Percentiles rank a stretch among this genome's conserved stretches.
Conservation (phyloP, 2,329 filamentous ascomycete genomes). For the Berkeleyomyces basicola region DNA sequence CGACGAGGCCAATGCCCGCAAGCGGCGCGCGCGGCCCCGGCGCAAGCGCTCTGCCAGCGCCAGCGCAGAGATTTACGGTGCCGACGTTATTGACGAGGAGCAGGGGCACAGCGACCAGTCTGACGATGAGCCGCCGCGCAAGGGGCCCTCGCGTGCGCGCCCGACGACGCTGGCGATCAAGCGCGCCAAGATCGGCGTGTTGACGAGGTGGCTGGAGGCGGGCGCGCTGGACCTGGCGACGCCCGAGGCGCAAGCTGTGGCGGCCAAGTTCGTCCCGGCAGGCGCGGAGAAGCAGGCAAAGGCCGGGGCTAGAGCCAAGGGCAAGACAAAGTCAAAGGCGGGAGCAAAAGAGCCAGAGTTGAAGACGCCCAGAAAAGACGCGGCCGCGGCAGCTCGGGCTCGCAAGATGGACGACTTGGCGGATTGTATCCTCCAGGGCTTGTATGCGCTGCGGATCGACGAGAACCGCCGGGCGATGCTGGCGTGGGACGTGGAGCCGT, state of each 20-base stretch:
- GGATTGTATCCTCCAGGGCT: slow-evolving; percentile 6
- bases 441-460: slow-evolving; percentile 6
- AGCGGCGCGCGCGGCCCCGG: background rate
- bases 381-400: background rate
- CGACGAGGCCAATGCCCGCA: background rate
- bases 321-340: background rate
- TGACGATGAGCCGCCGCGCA: background rate
- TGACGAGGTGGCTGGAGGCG: slow-evolving; percentile 5
- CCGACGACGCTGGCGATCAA: slow-evolving; percentile 2
- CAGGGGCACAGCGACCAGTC: background rate
- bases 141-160: background rate
- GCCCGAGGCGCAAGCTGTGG: background rate
- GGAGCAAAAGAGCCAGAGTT: background rate
- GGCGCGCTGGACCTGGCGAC: background rate
- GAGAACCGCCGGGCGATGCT: slow-evolving; percentile 4
- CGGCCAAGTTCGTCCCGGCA: background rate
- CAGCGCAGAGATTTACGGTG: background rate
- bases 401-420: slow-evolving; percentile 9
- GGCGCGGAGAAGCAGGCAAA: background rate
- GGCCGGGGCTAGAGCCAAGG: background rate
- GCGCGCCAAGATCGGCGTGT: slow-evolving; percentile 1
- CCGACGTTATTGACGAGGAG: background rate
- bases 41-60: background rate
- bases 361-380: background rate
- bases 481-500: background rate